Percentiles rank a stretch among this genome's conserved stretches.
phyloP scores from a whole-genome alignment of 331 rosid genomes.

The Acacia pycnantha region DNA sequence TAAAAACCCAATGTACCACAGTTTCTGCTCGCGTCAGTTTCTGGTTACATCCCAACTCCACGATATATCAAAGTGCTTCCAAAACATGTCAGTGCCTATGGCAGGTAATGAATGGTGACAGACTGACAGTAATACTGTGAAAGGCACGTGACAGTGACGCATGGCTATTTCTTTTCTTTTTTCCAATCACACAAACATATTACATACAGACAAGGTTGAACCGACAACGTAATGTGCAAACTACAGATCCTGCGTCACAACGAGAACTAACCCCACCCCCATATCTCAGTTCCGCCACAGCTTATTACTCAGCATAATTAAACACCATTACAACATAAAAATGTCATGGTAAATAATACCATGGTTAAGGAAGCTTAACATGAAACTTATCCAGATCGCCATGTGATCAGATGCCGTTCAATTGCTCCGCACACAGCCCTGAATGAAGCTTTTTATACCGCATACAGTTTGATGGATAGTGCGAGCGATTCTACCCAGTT shows the following conservation, averaged over 20 bases:
- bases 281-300: constrained; percentile 24
- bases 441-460: constrained; percentile 23
- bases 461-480: constrained; percentile 36
- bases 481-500: constrained; percentile 36
- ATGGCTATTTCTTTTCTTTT: not conserved
- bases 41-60: constrained; percentile 12
- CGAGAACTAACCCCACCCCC: constrained; percentile 29
- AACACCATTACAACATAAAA: constrained; percentile 26
- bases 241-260: constrained; percentile 29
- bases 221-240: constrained; percentile 42
- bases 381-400: constrained; percentile 44
- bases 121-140: constrained; percentile 9
- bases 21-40: constrained; percentile 2
- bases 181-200: constrained; percentile 22
- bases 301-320: constrained; percentile 28
- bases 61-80: constrained; percentile 13
- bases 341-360: constrained; percentile 18
- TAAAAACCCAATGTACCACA: not conserved
- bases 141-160: constrained; percentile 14
- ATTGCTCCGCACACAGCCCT: constrained; percentile 17
- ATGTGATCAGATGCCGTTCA: constrained; percentile 18
- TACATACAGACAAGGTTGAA: constrained; percentile 30
- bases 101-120: constrained; percentile 15
- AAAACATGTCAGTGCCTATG: constrained; percentile 16
- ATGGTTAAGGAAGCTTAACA: constrained; percentile 29